Evolutionary conservation across 1,284 basidiomycete genomes (phyloP).

Genomic region (Wallemia ichthyophaga): DNA sequence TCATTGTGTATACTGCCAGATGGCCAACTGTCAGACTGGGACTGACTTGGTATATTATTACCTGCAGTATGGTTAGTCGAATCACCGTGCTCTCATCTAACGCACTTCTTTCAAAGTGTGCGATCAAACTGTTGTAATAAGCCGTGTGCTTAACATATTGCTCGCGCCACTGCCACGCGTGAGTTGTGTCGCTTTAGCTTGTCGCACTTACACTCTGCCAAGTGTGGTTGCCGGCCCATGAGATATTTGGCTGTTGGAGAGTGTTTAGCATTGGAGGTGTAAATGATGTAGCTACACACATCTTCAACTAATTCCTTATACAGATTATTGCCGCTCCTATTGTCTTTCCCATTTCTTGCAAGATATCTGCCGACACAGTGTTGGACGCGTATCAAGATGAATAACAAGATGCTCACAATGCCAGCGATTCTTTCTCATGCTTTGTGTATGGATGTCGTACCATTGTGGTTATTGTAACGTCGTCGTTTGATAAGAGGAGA

Average conservation of each 20-base stretch:
- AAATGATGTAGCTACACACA: not conserved
- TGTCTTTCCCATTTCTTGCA: not conserved
- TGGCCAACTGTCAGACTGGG: too few species aligned
- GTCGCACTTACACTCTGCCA: not conserved
- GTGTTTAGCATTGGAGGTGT: not conserved
- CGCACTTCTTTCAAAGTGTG: not conserved
- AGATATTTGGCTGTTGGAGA: not conserved
- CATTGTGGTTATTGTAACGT: not conserved
- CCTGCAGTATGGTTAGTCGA: too few species aligned
- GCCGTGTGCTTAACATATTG: not conserved
- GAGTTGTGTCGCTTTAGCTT: not conserved
- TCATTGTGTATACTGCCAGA: too few species aligned
- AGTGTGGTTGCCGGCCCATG: not conserved
- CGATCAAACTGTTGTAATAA: not conserved
- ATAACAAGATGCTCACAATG: not conserved
- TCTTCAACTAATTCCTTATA: not conserved
- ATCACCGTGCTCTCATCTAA: not conserved
- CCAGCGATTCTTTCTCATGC: not conserved
- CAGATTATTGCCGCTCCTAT: not conserved
- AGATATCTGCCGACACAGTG: not conserved
- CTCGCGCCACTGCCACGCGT: not conserved
- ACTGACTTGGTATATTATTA: too few species aligned
- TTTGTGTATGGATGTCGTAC: not conserved
- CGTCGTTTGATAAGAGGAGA: not conserved
- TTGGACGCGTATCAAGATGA: not conserved